These are phyloP conservation scores for Microdochium trichocladiopsis DNA, from an alignment of 2,329 filamentous ascomycete species.

Conservation along the genomic window DNA sequence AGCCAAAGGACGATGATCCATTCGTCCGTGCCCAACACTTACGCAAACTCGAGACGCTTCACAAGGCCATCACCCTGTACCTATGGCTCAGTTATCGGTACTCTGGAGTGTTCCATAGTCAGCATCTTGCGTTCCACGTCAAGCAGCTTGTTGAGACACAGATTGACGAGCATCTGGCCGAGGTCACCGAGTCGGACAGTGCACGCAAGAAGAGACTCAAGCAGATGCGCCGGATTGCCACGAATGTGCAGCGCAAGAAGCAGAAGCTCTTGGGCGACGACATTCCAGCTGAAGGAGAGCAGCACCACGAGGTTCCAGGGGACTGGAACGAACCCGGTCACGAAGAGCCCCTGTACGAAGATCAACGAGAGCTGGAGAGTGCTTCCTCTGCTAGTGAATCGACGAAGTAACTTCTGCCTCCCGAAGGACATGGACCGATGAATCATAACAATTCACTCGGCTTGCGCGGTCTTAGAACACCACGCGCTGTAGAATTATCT, in stretches of 20 bases:
- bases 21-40: constrained; percentile 49
- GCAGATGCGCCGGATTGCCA: constrained; percentile 12
- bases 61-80: constrained; percentile 78
- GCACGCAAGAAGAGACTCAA: constrained; percentile 2
- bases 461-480: too few relatives aligned
- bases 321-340: constrained; percentile 26
- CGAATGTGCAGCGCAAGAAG: constrained; percentile 7
- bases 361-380: constrained; percentile 10
- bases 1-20: constrained; percentile 35
- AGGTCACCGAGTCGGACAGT: background rate
- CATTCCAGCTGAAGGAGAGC: background rate
- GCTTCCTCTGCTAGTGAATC: background rate
- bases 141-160: constrained; percentile 71
- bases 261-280: constrained; percentile 13
- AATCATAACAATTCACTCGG: too few relatives aligned
- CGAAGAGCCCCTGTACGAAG: constrained; percentile 24
- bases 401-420: too few relatives aligned
- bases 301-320: constrained; percentile 13
- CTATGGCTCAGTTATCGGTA: constrained; percentile 92
- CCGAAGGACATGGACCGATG: too few relatives aligned
- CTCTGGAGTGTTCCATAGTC: constrained; percentile 68
- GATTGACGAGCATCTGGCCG: constrained; percentile 56
- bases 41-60: constrained; percentile 64
- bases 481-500: too few relatives aligned
- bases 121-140: constrained; percentile 70